Evolutionary conservation across 768 basidiomycete genomes (phyloP), one percentile per base, ranked within the genome.

Genomic region (Lactifluus piperatus): DNA sequence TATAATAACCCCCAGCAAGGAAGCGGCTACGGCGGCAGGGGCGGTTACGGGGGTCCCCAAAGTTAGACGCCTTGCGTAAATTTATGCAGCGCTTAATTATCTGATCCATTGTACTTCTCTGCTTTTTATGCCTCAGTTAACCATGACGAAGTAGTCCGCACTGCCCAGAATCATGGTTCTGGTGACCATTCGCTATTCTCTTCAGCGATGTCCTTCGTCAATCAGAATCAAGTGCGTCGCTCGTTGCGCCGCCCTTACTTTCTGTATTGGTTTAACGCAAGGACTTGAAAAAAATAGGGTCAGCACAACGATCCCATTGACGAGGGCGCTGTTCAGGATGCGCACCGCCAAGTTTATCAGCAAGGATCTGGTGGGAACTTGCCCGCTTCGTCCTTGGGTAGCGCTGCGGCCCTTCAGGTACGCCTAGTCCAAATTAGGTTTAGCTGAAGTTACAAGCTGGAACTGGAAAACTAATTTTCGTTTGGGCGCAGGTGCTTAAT

Each of bases 341-440:
- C 85, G 10, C 87, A 92, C 68, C 69, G 80, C 30, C 64, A 80
- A 66, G 87, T 80, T 2, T 91, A 91, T 67, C 68, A 76, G 8
- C 65, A 81, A 47, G 79, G 78, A 6, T 74, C 80, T 37, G 75
- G 79, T 0, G 67, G 74, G 24, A 72, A 68, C n/a, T 62, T 92
- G 66, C 77, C 75, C 60, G 87, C 90, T 2, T 72, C 75, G 29
- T 76, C 81, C 14, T 70, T 91, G 59, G 90, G 90, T 20, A 78
- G 85, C 58, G 91, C 91, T 26, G 91, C 91, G 20, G 91, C 91
- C 14, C 62, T 89, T 63, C 79, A 88, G 77, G 86, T 83, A 58
- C 57, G 71, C 61, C 44, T 47, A n/a, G 5, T 10, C 14, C 16
- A n/a, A 32, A 22, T 34, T 18, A 9, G 24, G 29, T 13, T 6